Evolutionary conservation across 2,329 filamentous ascomycete species (phyloP), one percentile per base, ranked within the genome.

Genomic region (Macrophomina tecta): DNA sequence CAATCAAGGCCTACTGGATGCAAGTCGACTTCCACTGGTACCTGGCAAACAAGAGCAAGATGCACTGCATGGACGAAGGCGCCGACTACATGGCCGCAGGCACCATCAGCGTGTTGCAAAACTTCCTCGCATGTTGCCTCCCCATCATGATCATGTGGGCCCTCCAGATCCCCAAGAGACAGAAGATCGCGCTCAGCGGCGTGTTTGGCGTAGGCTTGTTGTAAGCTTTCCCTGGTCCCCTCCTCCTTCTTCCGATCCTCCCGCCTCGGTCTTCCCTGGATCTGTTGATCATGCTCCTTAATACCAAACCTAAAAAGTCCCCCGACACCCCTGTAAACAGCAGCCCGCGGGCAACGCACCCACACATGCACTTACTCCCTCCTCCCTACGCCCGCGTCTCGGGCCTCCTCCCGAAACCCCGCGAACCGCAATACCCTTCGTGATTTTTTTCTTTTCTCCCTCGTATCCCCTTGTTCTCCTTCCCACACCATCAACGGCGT

Each of bases 181-280:
- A 84, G 70, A 83, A 82, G 70, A 67, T 82, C 30, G 80, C 77
- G 0, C 71, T 83, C 8, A 79, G 82, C 53, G 79, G 81, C 52
- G 77, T 84, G 70, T 77, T 81, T 75, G 81, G 73, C 7, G 68
- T 82, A 5, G 80, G 82, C 0, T 74, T 83, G 4, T 74, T 84
- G 76, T 81, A 65, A 72, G 72, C 73, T 2, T 8, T 49, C 14
- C n/a, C 9, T 4, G 5, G 4, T 8, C 5, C 30, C 30, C 1
- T 6, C 12, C 16, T 49, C 8, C 18, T 49, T 28, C 9, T 49
- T 3, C 6, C 18, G 8, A 16, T 11, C 5, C 34, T 40, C 9
- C 9, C 28, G 42, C 18, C 23, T n/a, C 34, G 32, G 23, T 23
- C 23, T 23, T 23, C 23, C 23, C 23, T 23, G 23, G 23, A 23